Conservation (phyloP, 345 rosid species). For the Euphorbia tirucalli region DNA sequence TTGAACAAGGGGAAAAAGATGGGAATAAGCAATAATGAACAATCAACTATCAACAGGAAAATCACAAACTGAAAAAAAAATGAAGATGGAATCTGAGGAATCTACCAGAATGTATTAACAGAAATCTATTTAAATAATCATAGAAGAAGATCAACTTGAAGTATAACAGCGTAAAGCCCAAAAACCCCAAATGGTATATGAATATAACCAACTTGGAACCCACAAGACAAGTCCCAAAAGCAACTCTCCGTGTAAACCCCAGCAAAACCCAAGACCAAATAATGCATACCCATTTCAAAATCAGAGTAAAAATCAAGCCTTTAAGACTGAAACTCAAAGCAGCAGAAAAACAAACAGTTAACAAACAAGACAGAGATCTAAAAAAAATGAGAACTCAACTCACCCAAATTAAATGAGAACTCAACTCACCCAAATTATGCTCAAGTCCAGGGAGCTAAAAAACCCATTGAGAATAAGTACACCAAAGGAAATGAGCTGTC, state of each 20-base stretch:
- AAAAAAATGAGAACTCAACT: neutral
- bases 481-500: constrained; percentile 26
- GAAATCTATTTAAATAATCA: constrained; percentile 30
- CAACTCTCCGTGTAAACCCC: constrained; percentile 51
- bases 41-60: constrained; percentile 40
- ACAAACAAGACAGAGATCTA: constrained; percentile 4
- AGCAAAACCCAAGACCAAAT: constrained; percentile 35
- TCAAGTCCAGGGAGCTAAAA: constrained; percentile 16
- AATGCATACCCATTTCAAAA: constrained; percentile 9
- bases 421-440: constrained; percentile 14
- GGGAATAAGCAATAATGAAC: constrained; percentile 40
- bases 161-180: constrained; percentile 9
- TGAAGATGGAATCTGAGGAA: constrained; percentile 41
- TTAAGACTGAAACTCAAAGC: neutral
- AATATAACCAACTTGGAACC: constrained; percentile 29
- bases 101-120: constrained; percentile 40
- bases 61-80: constrained; percentile 28
- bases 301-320: constrained; percentile 4
- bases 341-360: neutral
- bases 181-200: constrained; percentile 27
- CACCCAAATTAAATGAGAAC: constrained; percentile 6
- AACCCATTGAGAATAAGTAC: constrained; percentile 9
- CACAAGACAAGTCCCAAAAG: constrained; percentile 46
- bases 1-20: constrained; percentile 12
- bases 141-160: neutral